phyloP scores from a whole-genome alignment of 768 basidiomycete genomes.

The Obba rivulosa region DNA sequence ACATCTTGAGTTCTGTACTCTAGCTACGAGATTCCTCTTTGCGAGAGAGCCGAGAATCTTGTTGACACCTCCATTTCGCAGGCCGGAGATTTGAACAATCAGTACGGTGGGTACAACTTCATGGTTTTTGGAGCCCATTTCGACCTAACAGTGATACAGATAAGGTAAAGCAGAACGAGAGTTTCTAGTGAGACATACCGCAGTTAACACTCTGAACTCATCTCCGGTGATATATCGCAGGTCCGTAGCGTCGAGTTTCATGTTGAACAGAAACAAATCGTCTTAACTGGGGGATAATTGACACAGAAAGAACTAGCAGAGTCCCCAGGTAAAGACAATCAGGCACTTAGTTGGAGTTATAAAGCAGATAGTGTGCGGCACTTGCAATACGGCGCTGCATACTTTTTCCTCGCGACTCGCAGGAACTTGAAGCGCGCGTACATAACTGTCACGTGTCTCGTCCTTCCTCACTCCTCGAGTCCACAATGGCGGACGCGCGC shows the following conservation, averaged over 20 bases:
- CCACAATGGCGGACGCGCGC: too few relatives aligned
- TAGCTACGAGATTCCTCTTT: constrained; percentile 85
- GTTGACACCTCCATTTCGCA: constrained; percentile 89
- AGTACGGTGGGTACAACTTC: constrained; percentile 88
- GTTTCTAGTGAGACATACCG: constrained; percentile 39
- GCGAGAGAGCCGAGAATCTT: constrained; percentile 87
- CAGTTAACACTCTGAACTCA: constrained; percentile 94
- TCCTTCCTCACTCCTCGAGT: too few relatives aligned
- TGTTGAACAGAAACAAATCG: constrained; percentile 25
- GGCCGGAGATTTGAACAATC: constrained; percentile 89
- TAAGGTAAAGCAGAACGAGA: neutral
- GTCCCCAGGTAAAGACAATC: too few relatives aligned
- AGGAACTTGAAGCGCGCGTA: too few relatives aligned
- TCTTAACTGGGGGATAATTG: too few relatives aligned
- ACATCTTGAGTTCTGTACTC: constrained; percentile 93
- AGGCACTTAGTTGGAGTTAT: too few relatives aligned
- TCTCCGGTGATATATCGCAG: constrained; percentile 88
- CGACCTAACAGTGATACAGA: constrained; percentile 52
- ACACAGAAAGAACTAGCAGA: too few relatives aligned
- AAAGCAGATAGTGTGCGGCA: too few relatives aligned
- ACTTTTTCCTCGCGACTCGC: too few relatives aligned
- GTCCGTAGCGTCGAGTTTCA: constrained; percentile 95
- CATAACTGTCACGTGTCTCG: too few relatives aligned
- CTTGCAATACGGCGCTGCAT: too few relatives aligned
- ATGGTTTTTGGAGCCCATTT: constrained; percentile 98